Conservation (phyloP, 2,329 filamentous ascomycete genomes). For the Sordariomycetes sp. region DNA sequence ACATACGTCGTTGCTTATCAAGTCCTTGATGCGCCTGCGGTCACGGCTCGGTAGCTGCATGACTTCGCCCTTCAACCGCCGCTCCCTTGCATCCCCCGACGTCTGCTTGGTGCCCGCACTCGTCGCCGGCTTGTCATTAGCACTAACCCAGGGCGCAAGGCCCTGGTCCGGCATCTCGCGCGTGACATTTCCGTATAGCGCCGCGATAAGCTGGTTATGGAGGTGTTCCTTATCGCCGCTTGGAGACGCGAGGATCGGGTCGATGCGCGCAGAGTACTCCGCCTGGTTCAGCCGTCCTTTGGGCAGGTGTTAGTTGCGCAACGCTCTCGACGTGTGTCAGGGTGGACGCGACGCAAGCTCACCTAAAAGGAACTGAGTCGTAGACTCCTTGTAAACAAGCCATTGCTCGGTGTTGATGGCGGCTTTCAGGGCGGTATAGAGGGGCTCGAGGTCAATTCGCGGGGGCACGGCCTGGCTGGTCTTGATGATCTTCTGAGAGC, state of each 20-base stretch:
- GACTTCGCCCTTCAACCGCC: constrained; percentile 53
- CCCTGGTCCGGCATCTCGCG: constrained; percentile 55
- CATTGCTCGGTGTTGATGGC: constrained; percentile 49
- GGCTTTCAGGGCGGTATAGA: constrained; percentile 48
- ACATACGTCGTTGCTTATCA: constrained; percentile 46
- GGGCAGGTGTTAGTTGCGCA: neutral
- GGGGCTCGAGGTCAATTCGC: constrained; percentile 53
- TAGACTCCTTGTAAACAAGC: constrained; percentile 49
- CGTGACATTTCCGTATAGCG: constrained; percentile 56
- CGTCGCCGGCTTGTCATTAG: constrained; percentile 52
- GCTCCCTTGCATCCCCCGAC: constrained; percentile 51
- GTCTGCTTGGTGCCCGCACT: constrained; percentile 46
- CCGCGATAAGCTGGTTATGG: constrained; percentile 55
- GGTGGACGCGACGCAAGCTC: constrained; percentile 2
- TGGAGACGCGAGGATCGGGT: constrained; percentile 42
- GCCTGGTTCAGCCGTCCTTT: constrained; percentile 49
- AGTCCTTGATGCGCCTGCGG: constrained; percentile 52
- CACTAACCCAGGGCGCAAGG: constrained; percentile 58
- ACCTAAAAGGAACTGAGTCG: constrained; percentile 52
- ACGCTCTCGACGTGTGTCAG: neutral
- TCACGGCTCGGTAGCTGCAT: constrained; percentile 58
- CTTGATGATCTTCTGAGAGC: constrained; percentile 38
- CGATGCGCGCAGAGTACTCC: constrained; percentile 45
- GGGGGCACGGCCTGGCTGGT: constrained; percentile 49
- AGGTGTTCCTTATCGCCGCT: constrained; percentile 48